These are phyloP conservation scores for Spinacia oleracea DNA, from an alignment of 179 eudicot species.

Conservation along the genomic window DNA sequence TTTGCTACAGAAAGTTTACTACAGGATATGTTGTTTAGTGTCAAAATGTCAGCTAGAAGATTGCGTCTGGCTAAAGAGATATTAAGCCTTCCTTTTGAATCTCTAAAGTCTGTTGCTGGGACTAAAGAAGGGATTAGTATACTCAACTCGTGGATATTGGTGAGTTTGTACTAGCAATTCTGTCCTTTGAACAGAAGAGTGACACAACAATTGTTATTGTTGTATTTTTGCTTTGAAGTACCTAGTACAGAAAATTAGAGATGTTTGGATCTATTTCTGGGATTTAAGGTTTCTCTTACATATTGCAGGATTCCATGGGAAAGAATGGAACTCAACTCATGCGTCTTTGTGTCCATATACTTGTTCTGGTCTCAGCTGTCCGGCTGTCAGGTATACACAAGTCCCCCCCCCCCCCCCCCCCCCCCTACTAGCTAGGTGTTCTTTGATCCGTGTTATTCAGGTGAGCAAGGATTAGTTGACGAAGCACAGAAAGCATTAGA, in stretches of 20 bases:
- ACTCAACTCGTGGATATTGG: slow-evolving; percentile 96
- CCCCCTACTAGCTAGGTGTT: too few species aligned
- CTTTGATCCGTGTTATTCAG: slow-evolving; percentile 37
- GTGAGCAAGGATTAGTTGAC: slow-evolving; percentile 98
- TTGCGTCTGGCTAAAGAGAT: slow-evolving; percentile 88
- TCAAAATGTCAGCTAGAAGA: slow-evolving; percentile 80
- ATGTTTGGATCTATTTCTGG: slow-evolving; percentile 7
- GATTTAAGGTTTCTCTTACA: neutral
- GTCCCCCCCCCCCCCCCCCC: too few species aligned
- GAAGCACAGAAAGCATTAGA: slow-evolving; percentile 95
- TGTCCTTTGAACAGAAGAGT: slow-evolving; percentile 2
- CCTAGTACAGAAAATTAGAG: neutral
- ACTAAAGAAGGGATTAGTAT: slow-evolving; percentile 78
- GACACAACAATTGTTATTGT: neutral
- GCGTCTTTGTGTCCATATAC: slow-evolving; percentile 96
- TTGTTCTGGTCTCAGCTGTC: slow-evolving; percentile 88
- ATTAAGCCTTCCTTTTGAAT: slow-evolving; percentile 71
- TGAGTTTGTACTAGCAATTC: slow-evolving; percentile 28
- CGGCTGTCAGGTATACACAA: slow-evolving; percentile 75
- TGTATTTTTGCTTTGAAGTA: neutral
- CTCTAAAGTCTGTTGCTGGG: slow-evolving; percentile 90
- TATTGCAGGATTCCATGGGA: slow-evolving; percentile 91
- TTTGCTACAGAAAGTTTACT: slow-evolving; percentile 57
- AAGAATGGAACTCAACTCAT: slow-evolving; percentile 96
- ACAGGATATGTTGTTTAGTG: slow-evolving; percentile 70